Conservation (phyloP, 371 early-diverging fungal species). For the Cokeromyces recurvatus region DNA sequence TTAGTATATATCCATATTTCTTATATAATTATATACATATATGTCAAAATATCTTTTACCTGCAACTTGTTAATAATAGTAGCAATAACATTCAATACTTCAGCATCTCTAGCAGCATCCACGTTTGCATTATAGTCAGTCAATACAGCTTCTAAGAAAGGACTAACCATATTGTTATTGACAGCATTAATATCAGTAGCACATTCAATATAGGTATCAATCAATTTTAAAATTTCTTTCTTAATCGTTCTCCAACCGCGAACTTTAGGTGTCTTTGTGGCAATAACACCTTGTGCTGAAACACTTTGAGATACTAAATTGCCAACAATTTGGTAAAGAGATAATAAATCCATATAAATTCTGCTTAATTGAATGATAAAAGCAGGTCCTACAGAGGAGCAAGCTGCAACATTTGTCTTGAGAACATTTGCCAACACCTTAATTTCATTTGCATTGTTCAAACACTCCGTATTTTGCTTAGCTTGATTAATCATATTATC, state of each 20-base stretch:
- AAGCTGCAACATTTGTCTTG: constrained; percentile 92
- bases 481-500: constrained; percentile 73
- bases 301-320: constrained; percentile 78
- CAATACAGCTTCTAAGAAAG: constrained; percentile 88
- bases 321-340: constrained; percentile 85
- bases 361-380: constrained; percentile 83
- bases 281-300: constrained; percentile 64
- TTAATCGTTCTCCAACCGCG: constrained; percentile 92
- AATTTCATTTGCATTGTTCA: constrained; percentile 77
- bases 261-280: constrained; percentile 88
- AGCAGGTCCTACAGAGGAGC: constrained; percentile 82
- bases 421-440: constrained; percentile 90
- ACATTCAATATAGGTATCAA: constrained; percentile 82
- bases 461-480: constrained; percentile 60
- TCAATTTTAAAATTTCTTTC: constrained; percentile 87
- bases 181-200: constrained; percentile 79
- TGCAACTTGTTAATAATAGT: constrained; percentile 79
- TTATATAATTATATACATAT: too few relatives aligned
- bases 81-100: constrained; percentile 89
- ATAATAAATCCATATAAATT: constrained; percentile 86
- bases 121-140: constrained; percentile 83
- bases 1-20: too few relatives aligned
- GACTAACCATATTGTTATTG: constrained; percentile 78
- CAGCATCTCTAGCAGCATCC: constrained; percentile 88
- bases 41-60: constrained; percentile 51